Conservation (phyloP, 2,329 filamentous ascomycete genomes). For the Ophiostoma australiae region DNA sequence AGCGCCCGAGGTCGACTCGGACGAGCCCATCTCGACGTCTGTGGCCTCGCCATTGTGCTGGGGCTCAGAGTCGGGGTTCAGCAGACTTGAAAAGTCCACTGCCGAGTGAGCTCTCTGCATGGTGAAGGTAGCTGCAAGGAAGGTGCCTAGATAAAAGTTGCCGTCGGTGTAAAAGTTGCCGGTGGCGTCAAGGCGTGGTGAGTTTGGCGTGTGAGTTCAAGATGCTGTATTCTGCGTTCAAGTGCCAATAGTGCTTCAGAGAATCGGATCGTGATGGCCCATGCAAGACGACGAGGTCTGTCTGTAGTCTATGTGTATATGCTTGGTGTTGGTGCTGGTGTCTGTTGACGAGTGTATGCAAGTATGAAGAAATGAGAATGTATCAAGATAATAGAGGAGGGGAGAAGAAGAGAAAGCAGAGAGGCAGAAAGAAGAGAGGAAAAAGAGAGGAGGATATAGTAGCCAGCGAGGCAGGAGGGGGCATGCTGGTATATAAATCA, state of each 20-base stretch:
- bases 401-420: background rate
- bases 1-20: conserved; percentile 22
- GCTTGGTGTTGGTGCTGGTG: background rate
- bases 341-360: conserved; percentile 1
- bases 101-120: conserved; percentile 71
- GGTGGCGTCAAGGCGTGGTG: background rate
- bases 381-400: background rate
- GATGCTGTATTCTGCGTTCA: background rate
- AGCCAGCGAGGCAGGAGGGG: conserved; percentile 19
- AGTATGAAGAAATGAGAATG: background rate
- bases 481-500: conserved; percentile 28
- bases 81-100: conserved; percentile 70
- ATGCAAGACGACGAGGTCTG: background rate
- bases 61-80: conserved; percentile 51
- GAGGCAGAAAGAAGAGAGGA: conserved; percentile 12
- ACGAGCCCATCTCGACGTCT: conserved; percentile 45
- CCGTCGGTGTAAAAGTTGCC: background rate
- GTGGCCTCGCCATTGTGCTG: conserved; percentile 37
- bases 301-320: background rate
- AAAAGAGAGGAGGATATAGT: conserved; percentile 10
- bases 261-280: background rate
- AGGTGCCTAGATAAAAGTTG: background rate
- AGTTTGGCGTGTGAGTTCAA: background rate
- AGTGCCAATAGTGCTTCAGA: background rate
- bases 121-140: conserved; percentile 38